Percentiles rank a stretch among this genome's conserved stretches.
phyloP scores from a whole-genome alignment of 257 asterid species.

The Orobanche coerulescens region DNA sequence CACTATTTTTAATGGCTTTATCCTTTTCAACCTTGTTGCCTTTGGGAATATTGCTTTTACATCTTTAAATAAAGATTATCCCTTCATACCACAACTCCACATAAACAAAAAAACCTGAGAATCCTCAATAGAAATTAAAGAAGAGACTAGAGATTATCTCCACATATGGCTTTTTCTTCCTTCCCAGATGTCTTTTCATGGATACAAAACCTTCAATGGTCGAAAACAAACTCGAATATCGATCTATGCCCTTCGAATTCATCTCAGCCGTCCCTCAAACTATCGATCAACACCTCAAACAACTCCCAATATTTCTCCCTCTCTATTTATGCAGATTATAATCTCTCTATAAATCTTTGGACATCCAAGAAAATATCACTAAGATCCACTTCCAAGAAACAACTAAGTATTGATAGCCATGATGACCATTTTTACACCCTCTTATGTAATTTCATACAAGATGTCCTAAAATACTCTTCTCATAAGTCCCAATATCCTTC shows the following conservation, averaged over 20 bases:
- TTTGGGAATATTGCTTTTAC: conserved; percentile 16
- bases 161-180: conserved; percentile 32
- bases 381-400: not conserved
- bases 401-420: no score
- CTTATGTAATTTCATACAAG: conserved; percentile 41
- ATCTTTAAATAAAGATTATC: conserved; percentile 25
- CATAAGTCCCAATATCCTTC: conserved; percentile 19
- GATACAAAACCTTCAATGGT: conserved; percentile 54
- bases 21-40: conserved; percentile 15
- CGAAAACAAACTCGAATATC: conserved; percentile 9
- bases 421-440: conserved; percentile 23
- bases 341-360: conserved; percentile 59
- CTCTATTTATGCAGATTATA: conserved; percentile 53
- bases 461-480: conserved; percentile 34
- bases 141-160: no score
- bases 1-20: no score
- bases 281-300: conserved; percentile 36
- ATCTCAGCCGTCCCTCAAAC: conserved; percentile 53
- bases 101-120: not conserved
- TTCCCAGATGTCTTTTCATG: conserved; percentile 58
- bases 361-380: conserved; percentile 41
- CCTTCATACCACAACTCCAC: not conserved
- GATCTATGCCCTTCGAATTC: conserved; percentile 45
- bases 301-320: conserved; percentile 28
- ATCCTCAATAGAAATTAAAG: no score